Evolutionary conservation across 768 basidiomycete genomes (phyloP), one percentile per base, ranked within the genome.

Genomic region (Cystobasidium ongulense): DNA sequence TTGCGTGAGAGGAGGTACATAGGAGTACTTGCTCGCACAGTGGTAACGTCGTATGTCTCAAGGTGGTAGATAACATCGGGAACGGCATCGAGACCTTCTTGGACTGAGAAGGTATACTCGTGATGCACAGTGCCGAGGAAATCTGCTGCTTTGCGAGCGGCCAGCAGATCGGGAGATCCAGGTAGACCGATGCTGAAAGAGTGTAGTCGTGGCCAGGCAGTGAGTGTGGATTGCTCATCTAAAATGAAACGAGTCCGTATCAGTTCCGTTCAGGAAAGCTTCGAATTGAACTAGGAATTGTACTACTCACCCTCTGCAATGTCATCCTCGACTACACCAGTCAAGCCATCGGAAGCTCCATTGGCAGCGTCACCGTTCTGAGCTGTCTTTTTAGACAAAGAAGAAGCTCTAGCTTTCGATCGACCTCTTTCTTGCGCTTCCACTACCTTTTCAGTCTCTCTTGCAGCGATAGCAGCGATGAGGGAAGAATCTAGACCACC

Each of bases 1-100:
- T 99, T 98, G 62, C 96, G 86, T 80, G 90, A 92, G 74, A 99
- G 87, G 33, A 99, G 88, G 82, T 98, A 98, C 96, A 99, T 99
- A 1, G 96, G 96, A 2, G 94, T 97, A 78, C 90, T 92, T 10
- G 96, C 96, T 61, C 96, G 89, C 62, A 97, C 91, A 43, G 96
- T 99, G 33, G 96, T 99, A 72, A 99, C 96, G 81, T 99, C 96
- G 82, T 92, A 98, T 1, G 96, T 98, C 83, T 99, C 96, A 39
- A 99, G 87, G 80, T 98, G 95, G 82, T 97, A 89, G 76, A 99
- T 96, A 74, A 98, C 95, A 73, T 99, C 96, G 2, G 91, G 91
- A 66, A 99, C 88, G 1, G 96, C 96, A 78, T 99, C 96, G 62
- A 99, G 83, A 52, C 96, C 96, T 81, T 98, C 96, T 81, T 98